These are phyloP conservation scores for Aegilops speltoides DNA, from an alignment of 176 grass and related monocot species.

Conservation along the genomic window DNA sequence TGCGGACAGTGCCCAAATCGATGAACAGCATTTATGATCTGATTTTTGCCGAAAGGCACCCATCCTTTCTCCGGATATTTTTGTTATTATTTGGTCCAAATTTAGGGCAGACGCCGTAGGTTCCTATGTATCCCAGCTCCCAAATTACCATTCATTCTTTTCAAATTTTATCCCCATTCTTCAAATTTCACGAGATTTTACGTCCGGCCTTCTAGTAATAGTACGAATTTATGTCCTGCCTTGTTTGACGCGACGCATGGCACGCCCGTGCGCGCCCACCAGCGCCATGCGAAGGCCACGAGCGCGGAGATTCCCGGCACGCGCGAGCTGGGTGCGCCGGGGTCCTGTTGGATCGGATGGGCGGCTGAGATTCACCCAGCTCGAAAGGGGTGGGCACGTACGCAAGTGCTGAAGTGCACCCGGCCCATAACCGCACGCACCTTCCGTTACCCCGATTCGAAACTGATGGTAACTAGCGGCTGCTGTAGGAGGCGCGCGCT, in stretches of 20 bases:
- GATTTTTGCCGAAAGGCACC: background rate
- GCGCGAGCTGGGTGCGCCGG: background rate
- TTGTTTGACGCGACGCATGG: background rate
- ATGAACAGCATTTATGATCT: background rate
- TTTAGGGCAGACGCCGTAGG: background rate
- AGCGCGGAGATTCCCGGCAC: background rate
- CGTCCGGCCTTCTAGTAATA: too few species aligned
- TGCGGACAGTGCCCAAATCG: background rate
- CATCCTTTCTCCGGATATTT: too few species aligned
- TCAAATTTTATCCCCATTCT: background rate
- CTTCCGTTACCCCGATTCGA: background rate
- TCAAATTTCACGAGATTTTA: background rate
- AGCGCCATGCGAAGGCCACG: background rate
- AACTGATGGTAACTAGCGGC: background rate
- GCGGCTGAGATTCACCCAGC: background rate
- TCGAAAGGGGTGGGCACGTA: background rate
- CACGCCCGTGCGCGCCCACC: slow-evolving; percentile 1
- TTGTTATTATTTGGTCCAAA: background rate
- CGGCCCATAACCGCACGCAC: background rate
- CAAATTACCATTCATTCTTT: background rate
- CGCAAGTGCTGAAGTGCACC: background rate
- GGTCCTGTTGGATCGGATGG: background rate
- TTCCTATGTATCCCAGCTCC: background rate
- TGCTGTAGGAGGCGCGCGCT: background rate
- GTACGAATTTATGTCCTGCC: too few species aligned